Base-by-base conservation (phyloP, 139 green algal species). In the Coelastrella sp. region DNA sequence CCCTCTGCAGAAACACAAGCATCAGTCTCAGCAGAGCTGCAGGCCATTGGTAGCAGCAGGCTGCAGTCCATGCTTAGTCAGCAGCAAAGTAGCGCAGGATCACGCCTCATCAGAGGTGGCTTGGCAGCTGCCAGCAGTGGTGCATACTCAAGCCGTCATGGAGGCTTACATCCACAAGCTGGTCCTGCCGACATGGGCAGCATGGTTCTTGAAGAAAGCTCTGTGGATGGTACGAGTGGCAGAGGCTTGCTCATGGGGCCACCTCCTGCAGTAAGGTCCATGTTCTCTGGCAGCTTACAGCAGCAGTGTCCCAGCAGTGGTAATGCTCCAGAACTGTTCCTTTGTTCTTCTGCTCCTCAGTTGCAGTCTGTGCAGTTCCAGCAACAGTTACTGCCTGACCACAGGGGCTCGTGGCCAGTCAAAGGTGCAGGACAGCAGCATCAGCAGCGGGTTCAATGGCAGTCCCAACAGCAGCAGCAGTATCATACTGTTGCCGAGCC, bases 391-490 rank as follows among this genome's bases (percentile, higher is more conserved):
- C n/a, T n/a, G n/a, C 45, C 11, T 9, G 11, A 57, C 11, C 45
- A 57, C 11, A 9, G 15, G 45, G 45, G 45, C 45, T 23, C 15
- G 45, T 57, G 11, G 45, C 45, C 11, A 57, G 11, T 13, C 15
- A 9, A 57, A 13, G 45, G 11, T 57, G 30, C 30, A 71, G 27
- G 23, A 27, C 62, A 71, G 62, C 62, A 71, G 27, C 62, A 71
- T n/a, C 62, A 74, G 66, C 66, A 63, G 40, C 69, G 41, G 25
- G 4, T 79, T 41, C 73, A 81, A 4, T n/a, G 30, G 37, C 73
- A 81, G 73, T 30, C 66, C 32, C 48, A 67, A 37, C 48, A 81
- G 69, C 69, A 78, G 73, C 73, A 50, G 48, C 48, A 81, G 66
- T 35, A 51, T 34, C 13, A 30, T 34, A 11, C 15, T 17, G 66